phyloP scores from a whole-genome alignment of 306 rosid species.

The Vigna unguiculata region DNA sequence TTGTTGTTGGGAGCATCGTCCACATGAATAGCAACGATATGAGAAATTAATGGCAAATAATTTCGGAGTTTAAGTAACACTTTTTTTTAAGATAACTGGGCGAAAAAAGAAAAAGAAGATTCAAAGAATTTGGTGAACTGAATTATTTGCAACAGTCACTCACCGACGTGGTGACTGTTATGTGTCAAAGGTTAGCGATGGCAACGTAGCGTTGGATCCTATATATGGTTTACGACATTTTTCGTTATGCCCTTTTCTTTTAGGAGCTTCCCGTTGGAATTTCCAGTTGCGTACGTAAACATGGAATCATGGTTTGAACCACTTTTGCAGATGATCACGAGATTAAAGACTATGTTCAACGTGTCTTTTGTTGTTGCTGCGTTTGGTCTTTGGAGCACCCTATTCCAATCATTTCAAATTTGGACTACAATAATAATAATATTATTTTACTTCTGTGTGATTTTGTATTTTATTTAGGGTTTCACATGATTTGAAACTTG shows the following conservation, averaged over 20 bases:
- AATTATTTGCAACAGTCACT: slow-evolving; percentile 1
- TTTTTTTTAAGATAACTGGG: slow-evolving; percentile 1
- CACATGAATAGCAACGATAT: neutral
- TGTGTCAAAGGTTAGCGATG: slow-evolving; percentile 15
- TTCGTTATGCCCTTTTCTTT: neutral
- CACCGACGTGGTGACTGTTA: slow-evolving; percentile 15
- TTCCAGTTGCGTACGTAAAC: slow-evolving; percentile 35
- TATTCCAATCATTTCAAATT: slow-evolving; percentile 43
- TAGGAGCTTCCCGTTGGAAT: slow-evolving; percentile 29
- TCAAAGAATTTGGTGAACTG: neutral
- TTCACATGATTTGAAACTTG: slow-evolving; percentile 40
- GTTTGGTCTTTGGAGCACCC: slow-evolving; percentile 31
- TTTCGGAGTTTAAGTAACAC: neutral
- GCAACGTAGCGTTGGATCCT: slow-evolving; percentile 45
- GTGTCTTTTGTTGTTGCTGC: slow-evolving; percentile 18
- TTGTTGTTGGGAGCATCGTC: neutral
- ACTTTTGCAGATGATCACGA: slow-evolving; percentile 50
- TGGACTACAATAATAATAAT: neutral
- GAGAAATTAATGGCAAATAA: neutral
- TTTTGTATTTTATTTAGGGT: neutral
- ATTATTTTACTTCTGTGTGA: neutral
- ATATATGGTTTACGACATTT: slow-evolving; percentile 8
- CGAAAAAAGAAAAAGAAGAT: neutral
- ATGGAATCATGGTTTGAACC: slow-evolving; percentile 45
- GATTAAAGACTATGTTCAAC: slow-evolving; percentile 40